phyloP scores from a whole-genome alignment of 75 land plant genomes.

The Cryptomeria japonica region DNA sequence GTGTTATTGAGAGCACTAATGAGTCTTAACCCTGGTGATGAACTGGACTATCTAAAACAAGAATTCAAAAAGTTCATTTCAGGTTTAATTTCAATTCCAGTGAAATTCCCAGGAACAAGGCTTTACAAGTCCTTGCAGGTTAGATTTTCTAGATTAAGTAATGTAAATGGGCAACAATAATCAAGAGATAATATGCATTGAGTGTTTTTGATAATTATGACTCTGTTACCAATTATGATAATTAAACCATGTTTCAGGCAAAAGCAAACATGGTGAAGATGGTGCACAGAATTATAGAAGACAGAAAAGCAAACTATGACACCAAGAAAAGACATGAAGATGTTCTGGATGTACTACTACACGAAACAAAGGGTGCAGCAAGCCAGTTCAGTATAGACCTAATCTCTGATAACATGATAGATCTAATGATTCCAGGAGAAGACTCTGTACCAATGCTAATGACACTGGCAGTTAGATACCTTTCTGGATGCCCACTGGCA shows the following conservation, averaged over 20 bases:
- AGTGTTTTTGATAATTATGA: neutral
- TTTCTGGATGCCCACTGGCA: slow-evolving; percentile 55
- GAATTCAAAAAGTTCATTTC: slow-evolving; percentile 63
- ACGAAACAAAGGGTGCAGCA: slow-evolving; percentile 17
- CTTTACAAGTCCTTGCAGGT: slow-evolving; percentile 66
- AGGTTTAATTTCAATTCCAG: slow-evolving; percentile 65
- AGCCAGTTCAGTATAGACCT: slow-evolving; percentile 37
- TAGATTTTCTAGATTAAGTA: neutral
- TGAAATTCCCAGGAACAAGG: slow-evolving; percentile 56
- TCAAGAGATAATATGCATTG: neutral
- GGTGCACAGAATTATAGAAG: slow-evolving; percentile 25
- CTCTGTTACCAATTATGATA: neutral
- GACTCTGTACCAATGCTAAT: slow-evolving; percentile 70
- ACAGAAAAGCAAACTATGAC: slow-evolving; percentile 7
- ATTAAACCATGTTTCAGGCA: slow-evolving; percentile 21
- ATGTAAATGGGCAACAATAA: neutral
- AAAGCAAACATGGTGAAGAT: slow-evolving; percentile 30
- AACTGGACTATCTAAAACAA: slow-evolving; percentile 48
- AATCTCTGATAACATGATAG: slow-evolving; percentile 63
- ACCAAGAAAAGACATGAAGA: slow-evolving; percentile 26
- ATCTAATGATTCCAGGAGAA: slow-evolving; percentile 68
- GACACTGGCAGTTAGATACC: slow-evolving; percentile 55
- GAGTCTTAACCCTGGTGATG: slow-evolving; percentile 54
- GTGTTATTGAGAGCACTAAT: slow-evolving; percentile 58
- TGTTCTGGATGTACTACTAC: slow-evolving; percentile 46